A percentile compares a stretch with the other conserved stretches of the same genome.
Evolutionary conservation across 2,329 filamentous ascomycete genomes (phyloP).

Genomic region (Basipetospora chlamydospora): DNA sequence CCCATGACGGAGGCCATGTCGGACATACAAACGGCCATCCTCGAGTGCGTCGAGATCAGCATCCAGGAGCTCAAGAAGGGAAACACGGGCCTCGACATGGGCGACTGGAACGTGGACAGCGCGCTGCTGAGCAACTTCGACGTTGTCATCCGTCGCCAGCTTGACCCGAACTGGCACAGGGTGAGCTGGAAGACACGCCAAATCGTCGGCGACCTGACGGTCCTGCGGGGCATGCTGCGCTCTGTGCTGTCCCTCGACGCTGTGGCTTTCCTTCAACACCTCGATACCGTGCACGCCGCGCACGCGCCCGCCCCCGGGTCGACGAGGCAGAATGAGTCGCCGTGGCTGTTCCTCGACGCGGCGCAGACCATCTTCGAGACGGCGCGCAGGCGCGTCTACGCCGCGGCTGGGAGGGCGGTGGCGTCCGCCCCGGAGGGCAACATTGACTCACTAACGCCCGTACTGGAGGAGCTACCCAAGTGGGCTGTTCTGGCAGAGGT

Average conservation of each 20-base stretch:
- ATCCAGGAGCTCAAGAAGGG: constrained; percentile 87
- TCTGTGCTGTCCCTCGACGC: constrained; percentile 74
- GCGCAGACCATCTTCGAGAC: constrained; percentile 89
- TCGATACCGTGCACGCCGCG: constrained; percentile 86
- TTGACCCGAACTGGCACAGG: constrained; percentile 95
- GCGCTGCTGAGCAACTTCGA: constrained; percentile 93
- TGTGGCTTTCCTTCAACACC: constrained; percentile 79
- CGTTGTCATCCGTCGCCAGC: constrained; percentile 68
- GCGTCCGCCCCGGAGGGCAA: constrained; percentile 22
- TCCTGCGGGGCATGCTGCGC: constrained; percentile 71
- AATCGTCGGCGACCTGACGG: constrained; percentile 77
- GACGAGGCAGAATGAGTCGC: constrained; percentile 76
- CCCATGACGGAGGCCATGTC: constrained; percentile 92
- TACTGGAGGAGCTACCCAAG: constrained; percentile 89
- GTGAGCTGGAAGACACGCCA: constrained; percentile 91
- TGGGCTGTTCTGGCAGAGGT: constrained; percentile 84
- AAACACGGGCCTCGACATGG: constrained; percentile 83
- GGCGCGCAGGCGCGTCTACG: constrained; percentile 76
- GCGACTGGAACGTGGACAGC: constrained; percentile 92
- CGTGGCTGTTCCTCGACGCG: constrained; percentile 91
- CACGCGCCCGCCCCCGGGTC: constrained; percentile 81
- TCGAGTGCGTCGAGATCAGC: constrained; percentile 92
- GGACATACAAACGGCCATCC: constrained; percentile 82
- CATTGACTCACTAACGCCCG: constrained; percentile 54
- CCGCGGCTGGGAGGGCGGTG: constrained; percentile 28